Conservation (phyloP, 2,329 filamentous ascomycete species). For the Aspergillus proliferans region DNA sequence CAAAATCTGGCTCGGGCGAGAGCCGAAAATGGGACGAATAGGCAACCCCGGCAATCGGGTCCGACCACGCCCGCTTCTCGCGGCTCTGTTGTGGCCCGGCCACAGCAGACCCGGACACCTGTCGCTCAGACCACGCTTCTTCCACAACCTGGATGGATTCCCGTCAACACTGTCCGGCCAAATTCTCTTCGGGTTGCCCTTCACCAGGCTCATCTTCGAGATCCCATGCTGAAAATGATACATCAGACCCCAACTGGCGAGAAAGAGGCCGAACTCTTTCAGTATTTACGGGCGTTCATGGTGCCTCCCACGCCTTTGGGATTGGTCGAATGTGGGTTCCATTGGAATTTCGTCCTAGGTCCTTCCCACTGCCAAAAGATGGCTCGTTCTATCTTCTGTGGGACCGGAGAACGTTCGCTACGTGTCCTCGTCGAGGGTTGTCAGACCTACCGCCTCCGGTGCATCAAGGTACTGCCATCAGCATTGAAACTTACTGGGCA, state of each 20-base stretch:
- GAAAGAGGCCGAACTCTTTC: conserved; percentile 27
- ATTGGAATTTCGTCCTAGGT: conserved; percentile 33
- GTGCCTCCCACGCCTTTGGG: conserved; percentile 27
- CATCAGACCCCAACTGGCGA: conserved; percentile 12
- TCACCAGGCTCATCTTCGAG: conserved; percentile 54
- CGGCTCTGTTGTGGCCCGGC: background rate
- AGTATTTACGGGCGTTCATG: conserved; percentile 28
- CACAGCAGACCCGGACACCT: background rate
- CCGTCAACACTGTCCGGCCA: conserved; percentile 36
- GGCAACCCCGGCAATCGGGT: background rate
- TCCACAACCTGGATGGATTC: conserved; percentile 27
- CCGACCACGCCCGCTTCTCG: background rate
- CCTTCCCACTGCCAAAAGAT: conserved; percentile 24
- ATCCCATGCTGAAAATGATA: conserved; percentile 41
- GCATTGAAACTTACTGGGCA: conserved; percentile 35
- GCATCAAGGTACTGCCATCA: conserved; percentile 44
- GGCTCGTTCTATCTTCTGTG: conserved; percentile 15
- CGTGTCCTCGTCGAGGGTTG: conserved; percentile 46
- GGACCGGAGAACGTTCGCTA: conserved; percentile 17
- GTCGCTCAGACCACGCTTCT: conserved; percentile 22
- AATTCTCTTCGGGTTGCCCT: conserved; percentile 46
- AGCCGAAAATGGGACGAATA: background rate
- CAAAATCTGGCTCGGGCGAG: background rate
- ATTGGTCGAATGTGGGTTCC: conserved; percentile 17
- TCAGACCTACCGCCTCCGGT: conserved; percentile 62